Base-by-base conservation (phyloP, 148 eudicot genomes). In the Amaranthus palmeri region DNA sequence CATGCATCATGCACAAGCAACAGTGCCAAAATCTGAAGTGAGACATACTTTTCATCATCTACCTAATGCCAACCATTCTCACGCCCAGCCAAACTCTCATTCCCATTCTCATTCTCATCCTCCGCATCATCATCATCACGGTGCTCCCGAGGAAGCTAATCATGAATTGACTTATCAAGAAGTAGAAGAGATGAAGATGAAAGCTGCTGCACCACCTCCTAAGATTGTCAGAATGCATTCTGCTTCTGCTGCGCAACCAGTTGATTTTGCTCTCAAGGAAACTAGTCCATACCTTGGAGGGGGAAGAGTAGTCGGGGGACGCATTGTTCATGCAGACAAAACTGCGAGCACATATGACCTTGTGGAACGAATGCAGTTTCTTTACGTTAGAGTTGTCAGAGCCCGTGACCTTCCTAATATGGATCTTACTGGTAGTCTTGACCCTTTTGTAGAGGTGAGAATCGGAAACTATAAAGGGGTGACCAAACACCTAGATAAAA, bases 211-310 rank as follows among this genome's bases (percentile, higher is more conserved):
- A 40, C 84, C 84, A n/a, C 93, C 93, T 70, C 87, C 96, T 8
- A 82, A 80, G 84, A 81, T 92, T 15, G 85, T 90, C 6, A 83
- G 86, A 15, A 88, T 88, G 96, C 84, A 91, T 73, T 86, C 97
- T 8, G 87, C 72, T 43, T 80, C 97, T 17, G 76, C 85, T 45
- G 83, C 96, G 40, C 98, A 95, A 72, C 97, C 98, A 10, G 83
- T 80, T 61, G 98, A 95, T 68, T 91, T 76, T 78, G 91, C 98
- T 8, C 89, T 95, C 50, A 95, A 95, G 74, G 98, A 95, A 83
- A 95, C 98, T 0, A 95, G 97, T 68, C 98, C 98, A 5, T 95
- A 82, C 66, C 96, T 95, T 54, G 98, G 98, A 65, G 98, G 98
- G 14, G 98, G 98, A 8, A 73, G 87, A 43, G 96, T 95, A n/a